Conservation (phyloP, 2,329 filamentous ascomycete species). For the Aspergillus udagawae region DNA sequence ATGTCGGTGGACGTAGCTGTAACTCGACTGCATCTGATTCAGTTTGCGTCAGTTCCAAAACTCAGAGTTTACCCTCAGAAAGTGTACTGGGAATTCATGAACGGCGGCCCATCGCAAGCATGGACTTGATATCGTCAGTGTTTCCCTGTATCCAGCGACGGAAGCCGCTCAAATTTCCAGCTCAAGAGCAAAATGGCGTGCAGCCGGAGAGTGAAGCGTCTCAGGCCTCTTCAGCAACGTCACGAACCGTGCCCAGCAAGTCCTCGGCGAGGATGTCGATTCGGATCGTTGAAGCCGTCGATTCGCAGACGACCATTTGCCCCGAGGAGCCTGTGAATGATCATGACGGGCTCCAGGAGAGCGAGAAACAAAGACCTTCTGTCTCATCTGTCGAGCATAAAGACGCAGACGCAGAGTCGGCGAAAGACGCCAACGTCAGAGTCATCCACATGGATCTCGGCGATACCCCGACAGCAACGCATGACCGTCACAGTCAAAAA, state of each 20-base stretch:
- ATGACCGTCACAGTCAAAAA: neutral
- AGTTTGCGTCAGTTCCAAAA: neutral
- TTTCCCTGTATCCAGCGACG: neutral
- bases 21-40: neutral
- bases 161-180: neutral
- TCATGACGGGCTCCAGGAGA: neutral
- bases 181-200: neutral
- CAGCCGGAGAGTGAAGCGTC: neutral
- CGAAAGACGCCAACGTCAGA: neutral
- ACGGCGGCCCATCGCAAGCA: neutral
- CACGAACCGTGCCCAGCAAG: neutral
- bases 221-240: neutral
- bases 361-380: neutral
- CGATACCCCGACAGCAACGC: neutral
- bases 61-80: neutral
- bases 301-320: constrained; percentile 5
- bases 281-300: constrained; percentile 12
- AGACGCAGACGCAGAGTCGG: neutral
- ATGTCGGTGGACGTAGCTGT: neutral
- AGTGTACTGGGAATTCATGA: neutral
- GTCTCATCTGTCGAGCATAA: neutral
- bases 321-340: neutral
- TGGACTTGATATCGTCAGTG: neutral
- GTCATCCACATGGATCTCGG: neutral
- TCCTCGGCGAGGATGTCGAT: constrained; percentile 8